phyloP scores from a whole-genome alignment of 768 basidiomycete genomes.

The Leucosporidium scottii region DNA sequence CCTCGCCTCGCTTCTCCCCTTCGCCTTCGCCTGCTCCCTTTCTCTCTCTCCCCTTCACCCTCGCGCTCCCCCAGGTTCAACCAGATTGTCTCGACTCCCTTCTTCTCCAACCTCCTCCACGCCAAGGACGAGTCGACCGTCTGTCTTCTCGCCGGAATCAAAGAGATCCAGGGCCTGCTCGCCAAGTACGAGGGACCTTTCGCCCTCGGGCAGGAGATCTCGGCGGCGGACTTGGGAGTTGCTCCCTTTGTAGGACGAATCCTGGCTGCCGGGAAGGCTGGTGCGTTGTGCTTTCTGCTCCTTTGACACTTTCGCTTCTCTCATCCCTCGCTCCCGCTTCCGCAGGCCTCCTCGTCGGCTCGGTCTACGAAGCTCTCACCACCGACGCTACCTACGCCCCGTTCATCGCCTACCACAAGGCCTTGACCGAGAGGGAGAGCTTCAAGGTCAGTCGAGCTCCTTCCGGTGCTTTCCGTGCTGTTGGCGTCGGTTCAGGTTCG shows the following conservation, averaged over 20 bases:
- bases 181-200: constrained; percentile 1
- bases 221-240: constrained; percentile 15
- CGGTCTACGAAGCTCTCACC: background rate
- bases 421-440: too few species aligned
- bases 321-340: too few species aligned
- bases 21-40: background rate
- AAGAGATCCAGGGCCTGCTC: constrained; percentile 8
- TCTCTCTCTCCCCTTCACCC: background rate
- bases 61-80: background rate
- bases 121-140: background rate
- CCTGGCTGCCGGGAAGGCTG: background rate
- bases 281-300: background rate
- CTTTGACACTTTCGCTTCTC: too few species aligned
- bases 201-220: constrained; percentile 13
- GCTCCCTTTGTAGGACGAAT: constrained; percentile 13
- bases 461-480: too few species aligned
- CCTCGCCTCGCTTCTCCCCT: too few species aligned
- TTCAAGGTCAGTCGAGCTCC: too few species aligned
- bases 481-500: too few species aligned
- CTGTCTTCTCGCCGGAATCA: background rate
- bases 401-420: constrained; percentile 2
- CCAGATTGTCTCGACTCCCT: constrained; percentile 1
- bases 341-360: constrained; percentile 2
- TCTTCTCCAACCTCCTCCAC: background rate
- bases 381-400: constrained; percentile 1